These are phyloP conservation scores for Arthromyces matolae DNA, from an alignment of 768 basidiomycete genomes.

Conservation along the genomic window DNA sequence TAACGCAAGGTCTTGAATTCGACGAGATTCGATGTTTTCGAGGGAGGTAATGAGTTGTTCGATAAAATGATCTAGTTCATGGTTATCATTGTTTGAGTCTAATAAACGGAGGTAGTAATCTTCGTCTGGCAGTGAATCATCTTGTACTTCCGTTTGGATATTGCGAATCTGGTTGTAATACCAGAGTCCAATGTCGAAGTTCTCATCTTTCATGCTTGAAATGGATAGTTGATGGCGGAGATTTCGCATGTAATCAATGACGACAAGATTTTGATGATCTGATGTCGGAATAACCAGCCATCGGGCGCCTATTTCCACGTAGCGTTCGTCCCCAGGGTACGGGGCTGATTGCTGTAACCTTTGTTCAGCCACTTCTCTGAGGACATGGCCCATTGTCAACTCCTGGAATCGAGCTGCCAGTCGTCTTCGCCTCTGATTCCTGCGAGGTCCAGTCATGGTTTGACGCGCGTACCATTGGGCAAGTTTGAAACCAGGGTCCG, in stretches of 20 bases:
- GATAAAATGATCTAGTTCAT: not conserved
- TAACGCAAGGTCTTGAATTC: not conserved
- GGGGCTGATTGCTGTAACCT: not conserved
- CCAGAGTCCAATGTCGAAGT: not conserved
- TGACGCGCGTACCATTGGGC: not conserved
- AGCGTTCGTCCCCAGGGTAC: constrained; percentile 3
- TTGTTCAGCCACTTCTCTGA: not conserved
- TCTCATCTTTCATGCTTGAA: not conserved
- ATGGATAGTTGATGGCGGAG: not conserved
- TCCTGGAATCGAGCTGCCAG: not conserved
- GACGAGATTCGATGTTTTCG: not conserved
- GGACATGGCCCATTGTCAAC: not conserved
- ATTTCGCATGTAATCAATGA: constrained; percentile 4
- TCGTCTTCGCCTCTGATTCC: too few relatives aligned
- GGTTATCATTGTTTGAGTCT: not conserved
- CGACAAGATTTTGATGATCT: not conserved
- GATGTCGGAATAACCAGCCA: not conserved
- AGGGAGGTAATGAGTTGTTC: not conserved
- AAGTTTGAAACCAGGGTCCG: not conserved
- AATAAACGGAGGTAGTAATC: not conserved
- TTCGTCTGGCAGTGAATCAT: constrained; percentile 1
- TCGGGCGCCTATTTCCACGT: not conserved
- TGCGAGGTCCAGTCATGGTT: not conserved
- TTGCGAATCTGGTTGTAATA: not conserved
- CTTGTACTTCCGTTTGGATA: not conserved